Conservation (phyloP, 768 basidiomycete genomes). For the Russula brevipes region DNA sequence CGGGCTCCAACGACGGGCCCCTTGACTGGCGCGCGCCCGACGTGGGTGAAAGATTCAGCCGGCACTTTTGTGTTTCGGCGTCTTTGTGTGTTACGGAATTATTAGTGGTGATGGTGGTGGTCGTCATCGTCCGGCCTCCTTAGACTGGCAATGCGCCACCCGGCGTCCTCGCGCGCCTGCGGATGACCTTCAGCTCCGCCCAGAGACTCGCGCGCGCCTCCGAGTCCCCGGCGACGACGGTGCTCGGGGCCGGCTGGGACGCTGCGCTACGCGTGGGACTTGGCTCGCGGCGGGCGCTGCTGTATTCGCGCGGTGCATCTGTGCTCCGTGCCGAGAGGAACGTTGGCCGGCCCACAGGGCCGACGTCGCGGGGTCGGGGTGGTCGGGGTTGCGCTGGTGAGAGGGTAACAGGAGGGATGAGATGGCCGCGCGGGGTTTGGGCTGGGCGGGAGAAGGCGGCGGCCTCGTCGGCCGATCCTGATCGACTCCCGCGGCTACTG, state of each 20-base stretch:
- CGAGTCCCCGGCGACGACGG: neutral
- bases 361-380: neutral
- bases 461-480: conserved; percentile 23
- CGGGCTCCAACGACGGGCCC: too few relatives aligned
- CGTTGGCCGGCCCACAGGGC: conserved; percentile 33
- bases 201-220: conserved; percentile 23
- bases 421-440: conserved; percentile 15
- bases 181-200: conserved; percentile 24
- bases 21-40: too few relatives aligned
- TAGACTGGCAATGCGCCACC: neutral
- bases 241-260: conserved; percentile 20
- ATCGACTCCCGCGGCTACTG: conserved; percentile 12
- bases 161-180: conserved; percentile 18
- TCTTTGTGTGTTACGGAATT: too few relatives aligned
- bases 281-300: conserved; percentile 30
- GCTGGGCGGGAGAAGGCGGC: conserved; percentile 22
- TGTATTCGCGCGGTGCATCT: conserved; percentile 29
- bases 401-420: conserved; percentile 2
- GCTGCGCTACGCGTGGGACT: conserved; percentile 35
- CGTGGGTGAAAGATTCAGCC: too few relatives aligned
- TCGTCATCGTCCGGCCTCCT: neutral
- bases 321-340: conserved; percentile 23
- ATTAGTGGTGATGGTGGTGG: neutral
- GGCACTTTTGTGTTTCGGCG: too few relatives aligned
- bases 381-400: neutral